Evolutionary conservation across 805 yeast species (phyloP).

Genomic region (Sugiyamaella valdiviana): DNA sequence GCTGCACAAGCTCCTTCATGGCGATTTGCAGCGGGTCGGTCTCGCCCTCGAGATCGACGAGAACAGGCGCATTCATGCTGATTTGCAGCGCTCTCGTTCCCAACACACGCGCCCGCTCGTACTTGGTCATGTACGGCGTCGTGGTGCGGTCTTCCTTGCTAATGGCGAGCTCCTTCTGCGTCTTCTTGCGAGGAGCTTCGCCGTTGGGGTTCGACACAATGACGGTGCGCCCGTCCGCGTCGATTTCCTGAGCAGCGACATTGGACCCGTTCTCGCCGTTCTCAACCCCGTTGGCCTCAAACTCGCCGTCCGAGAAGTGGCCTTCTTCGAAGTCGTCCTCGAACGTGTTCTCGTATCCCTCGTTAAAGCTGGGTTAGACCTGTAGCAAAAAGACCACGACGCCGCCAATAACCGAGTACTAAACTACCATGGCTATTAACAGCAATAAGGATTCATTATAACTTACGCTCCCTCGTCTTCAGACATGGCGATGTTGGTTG

Average conservation of each 20-base stretch:
- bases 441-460: not conserved
- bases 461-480: conserved; percentile 40
- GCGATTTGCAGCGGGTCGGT: conserved; percentile 98
- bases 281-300: conserved; percentile 38
- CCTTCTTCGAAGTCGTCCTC: conserved; percentile 80
- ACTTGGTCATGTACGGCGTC: conserved; percentile 98
- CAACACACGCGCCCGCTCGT: conserved; percentile 94
- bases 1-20: conserved; percentile 90
- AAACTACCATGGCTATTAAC: conserved; percentile 2
- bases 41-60: conserved; percentile 97
- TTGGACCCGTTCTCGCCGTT: conserved; percentile 24
- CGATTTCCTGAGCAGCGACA: conserved; percentile 41
- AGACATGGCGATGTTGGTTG: conserved; percentile 29
- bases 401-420: not conserved
- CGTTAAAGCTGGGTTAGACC: conserved; percentile 45
- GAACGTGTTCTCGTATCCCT: conserved; percentile 32
- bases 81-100: conserved; percentile 98
- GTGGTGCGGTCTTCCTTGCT: conserved; percentile 85
- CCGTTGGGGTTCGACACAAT: conserved; percentile 54
- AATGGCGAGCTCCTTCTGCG: conserved; percentile 75
- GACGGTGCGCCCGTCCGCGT: conserved; percentile 68
- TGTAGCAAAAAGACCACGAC: not conserved
- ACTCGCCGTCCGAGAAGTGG: conserved; percentile 68
- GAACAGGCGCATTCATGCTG: conserved; percentile 96
- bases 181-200: conserved; percentile 45